These are phyloP conservation scores for Begonia loranthoides DNA, from an alignment of 306 rosid genomes.

Conservation along the genomic window DNA sequence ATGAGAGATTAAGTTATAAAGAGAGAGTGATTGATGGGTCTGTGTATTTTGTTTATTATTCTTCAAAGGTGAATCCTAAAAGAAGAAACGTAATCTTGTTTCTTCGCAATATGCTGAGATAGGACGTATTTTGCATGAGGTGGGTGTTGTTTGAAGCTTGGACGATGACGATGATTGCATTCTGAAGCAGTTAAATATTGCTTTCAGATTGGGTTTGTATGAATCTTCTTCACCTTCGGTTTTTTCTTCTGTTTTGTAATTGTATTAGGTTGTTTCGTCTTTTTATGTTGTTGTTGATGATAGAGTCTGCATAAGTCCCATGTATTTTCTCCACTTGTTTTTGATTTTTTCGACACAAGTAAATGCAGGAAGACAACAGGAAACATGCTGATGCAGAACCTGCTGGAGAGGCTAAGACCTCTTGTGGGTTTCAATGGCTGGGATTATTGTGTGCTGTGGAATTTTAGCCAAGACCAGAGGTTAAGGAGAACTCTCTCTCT, in stretches of 20 bases:
- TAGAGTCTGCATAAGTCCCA: too few relatives aligned
- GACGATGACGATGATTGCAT: not conserved
- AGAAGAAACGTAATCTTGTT: conserved; percentile 1
- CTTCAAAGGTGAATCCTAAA: not conserved
- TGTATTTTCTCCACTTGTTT: too few relatives aligned
- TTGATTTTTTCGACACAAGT: not conserved
- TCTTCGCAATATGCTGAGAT: conserved; percentile 8
- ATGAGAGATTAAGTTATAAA: conserved; percentile 3
- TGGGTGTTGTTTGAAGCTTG: too few relatives aligned
- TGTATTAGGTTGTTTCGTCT: not conserved
- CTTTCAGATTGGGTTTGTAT: conserved; percentile 31
- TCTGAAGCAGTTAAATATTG: conserved; percentile 34
- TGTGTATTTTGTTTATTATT: too few relatives aligned
- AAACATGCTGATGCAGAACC: conserved; percentile 26
- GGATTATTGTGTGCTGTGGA: conserved; percentile 81
- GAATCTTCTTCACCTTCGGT: conserved; percentile 30
- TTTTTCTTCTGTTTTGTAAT: conserved; percentile 13
- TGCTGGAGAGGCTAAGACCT: conserved; percentile 57
- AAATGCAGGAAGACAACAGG: conserved; percentile 5
- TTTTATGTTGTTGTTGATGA: too few relatives aligned
- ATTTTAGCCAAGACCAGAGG: conserved; percentile 80
- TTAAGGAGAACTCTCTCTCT: too few relatives aligned
- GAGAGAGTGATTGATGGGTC: not conserved
- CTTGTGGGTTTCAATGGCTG: conserved; percentile 67
- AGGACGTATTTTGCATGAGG: conserved; percentile 4